Evolutionary conservation across 1,284 basidiomycete genomes (phyloP), one percentile per base, ranked within the genome.

Genomic region (Neotropicomus parvogracilis): DNA sequence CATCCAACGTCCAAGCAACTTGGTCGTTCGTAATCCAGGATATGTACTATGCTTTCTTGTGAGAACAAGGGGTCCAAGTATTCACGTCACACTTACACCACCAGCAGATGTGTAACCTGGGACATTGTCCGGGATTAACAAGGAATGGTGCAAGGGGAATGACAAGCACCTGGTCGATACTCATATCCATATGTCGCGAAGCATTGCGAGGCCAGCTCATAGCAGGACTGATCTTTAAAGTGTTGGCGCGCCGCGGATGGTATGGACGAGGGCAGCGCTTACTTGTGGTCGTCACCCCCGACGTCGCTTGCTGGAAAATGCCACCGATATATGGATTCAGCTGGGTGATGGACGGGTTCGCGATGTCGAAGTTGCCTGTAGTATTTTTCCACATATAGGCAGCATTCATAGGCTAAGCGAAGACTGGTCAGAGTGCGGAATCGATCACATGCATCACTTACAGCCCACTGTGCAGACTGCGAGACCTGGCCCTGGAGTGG

Each of bases 1-100:
- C 76, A 32, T 80, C 78, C 45, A 97, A 58, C 3, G 83, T 88
- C 91, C 91, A 98, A 27, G 82, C 79, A 45, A 77, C 70, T 58
- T 80, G 69, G 51, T 70, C 76, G 52, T 83, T 73, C 26, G 81
- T 68, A 28, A 90, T 77, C 92, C 92, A 95, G 21, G 80, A 78
- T 57, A 95, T 88, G 64, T 91, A 92, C 74, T 35, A 43, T 36
- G 17, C 11, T 13, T 39, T 45, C n/a, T 19, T 19, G 40, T 48
- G 37, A 53, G 46, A 42, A 40, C 40, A 38, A n/a, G 37, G 20
- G 26, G 31, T 34, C 2, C 20, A 65, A 69, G 29, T 48, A 69
- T 70, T 34, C 12, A 36, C 19, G 44, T n/a, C n/a, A 7, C 13
- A 66, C 64, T 57, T 45, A 65, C 64, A 28, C 53, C 66, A 19